Conservation (phyloP, 192 early-diverging fungal species). For the Entophlyctis helioformis region DNA sequence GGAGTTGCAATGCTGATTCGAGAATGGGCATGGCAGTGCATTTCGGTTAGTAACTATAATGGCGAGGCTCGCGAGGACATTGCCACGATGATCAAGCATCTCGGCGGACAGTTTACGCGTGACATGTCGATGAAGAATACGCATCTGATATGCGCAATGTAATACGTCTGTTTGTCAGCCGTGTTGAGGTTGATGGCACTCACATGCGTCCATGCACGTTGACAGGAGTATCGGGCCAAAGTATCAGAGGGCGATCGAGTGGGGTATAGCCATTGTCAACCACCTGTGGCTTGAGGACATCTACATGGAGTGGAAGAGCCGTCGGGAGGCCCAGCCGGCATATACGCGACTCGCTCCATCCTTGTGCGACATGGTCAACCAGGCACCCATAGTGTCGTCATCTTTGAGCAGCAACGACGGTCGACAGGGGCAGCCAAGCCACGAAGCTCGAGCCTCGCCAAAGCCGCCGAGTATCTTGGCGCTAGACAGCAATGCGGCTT, state of each 20-base stretch:
- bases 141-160: conserved; percentile 62
- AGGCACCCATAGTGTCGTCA: no score
- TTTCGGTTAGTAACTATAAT: conserved; percentile 61
- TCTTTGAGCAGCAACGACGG: no score
- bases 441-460: conserved; percentile 25
- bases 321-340: conserved; percentile 37
- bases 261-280: conserved; percentile 62
- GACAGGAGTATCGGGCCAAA: conserved; percentile 52
- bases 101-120: conserved; percentile 56
- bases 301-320: conserved; percentile 48
- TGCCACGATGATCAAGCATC: conserved; percentile 37
- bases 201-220: neutral
- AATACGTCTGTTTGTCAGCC: no score
- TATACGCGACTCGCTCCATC: conserved; percentile 44
- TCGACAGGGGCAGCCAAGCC: no score
- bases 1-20: neutral
- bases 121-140: conserved; percentile 55
- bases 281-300: conserved; percentile 80
- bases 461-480: neutral
- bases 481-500: neutral
- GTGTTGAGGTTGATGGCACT: no score
- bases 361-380: conserved; percentile 43
- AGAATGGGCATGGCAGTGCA: conserved; percentile 22
- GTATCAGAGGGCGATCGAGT: conserved; percentile 43
- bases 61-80: conserved; percentile 55